Conservation (phyloP, 2,329 filamentous ascomycete genomes). For the Aspergillus persii region DNA sequence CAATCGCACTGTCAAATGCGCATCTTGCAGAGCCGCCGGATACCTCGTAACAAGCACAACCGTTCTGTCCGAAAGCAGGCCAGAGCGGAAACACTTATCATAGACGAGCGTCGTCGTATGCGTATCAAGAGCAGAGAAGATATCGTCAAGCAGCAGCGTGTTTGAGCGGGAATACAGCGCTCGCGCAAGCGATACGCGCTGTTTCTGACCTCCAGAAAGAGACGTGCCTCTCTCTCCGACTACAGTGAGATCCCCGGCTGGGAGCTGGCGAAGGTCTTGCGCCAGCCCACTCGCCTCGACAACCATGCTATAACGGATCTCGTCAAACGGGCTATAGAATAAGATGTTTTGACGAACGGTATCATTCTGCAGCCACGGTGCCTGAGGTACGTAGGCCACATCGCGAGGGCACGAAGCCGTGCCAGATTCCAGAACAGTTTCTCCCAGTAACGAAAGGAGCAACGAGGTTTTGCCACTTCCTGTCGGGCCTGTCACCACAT, state of each 20-base stretch:
- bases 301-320: conserved; percentile 56
- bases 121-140: conserved; percentile 60
- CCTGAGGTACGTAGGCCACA: conserved; percentile 59
- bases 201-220: conserved; percentile 63
- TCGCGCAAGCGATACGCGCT: conserved; percentile 58
- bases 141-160: conserved; percentile 57
- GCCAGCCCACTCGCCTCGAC: conserved; percentile 60
- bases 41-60: conserved; percentile 57
- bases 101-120: conserved; percentile 58
- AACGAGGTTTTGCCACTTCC: conserved; percentile 60
- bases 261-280: conserved; percentile 57
- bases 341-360: conserved; percentile 64
- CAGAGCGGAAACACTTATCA: conserved; percentile 57
- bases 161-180: conserved; percentile 58
- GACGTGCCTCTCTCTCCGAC: conserved; percentile 64
- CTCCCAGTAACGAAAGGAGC: conserved; percentile 33
- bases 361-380: conserved; percentile 65
- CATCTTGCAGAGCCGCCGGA: conserved; percentile 23
- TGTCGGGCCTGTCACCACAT: conserved; percentile 55
- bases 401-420: conserved; percentile 47
- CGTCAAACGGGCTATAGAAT: conserved; percentile 58
- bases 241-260: conserved; percentile 57
- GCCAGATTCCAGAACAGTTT: conserved; percentile 25
- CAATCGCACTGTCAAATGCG: conserved; percentile 17
- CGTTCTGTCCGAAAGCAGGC: conserved; percentile 55